Conservation (phyloP, 2,329 filamentous ascomycete species). For the Clonostachys rosea region DNA sequence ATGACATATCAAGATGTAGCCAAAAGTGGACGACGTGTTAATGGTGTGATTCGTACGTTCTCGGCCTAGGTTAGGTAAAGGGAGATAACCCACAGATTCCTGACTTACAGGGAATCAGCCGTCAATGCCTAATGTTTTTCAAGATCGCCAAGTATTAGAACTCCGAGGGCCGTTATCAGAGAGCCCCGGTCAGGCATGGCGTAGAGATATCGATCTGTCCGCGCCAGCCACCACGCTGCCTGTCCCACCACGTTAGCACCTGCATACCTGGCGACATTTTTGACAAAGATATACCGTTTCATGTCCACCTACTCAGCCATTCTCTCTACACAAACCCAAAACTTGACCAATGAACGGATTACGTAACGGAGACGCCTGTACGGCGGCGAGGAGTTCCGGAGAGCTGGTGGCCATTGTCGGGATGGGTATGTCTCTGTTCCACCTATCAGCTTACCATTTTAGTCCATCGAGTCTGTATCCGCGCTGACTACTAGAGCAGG, state of each 20-base stretch:
- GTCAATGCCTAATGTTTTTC: no score
- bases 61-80: no score
- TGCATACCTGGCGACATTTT: background rate
- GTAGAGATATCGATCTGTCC: background rate
- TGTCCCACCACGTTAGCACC: background rate
- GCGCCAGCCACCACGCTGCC: background rate
- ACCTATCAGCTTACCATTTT: background rate
- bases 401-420: conserved; percentile 1
- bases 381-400: background rate
- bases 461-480: background rate
- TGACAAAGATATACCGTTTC: background rate
- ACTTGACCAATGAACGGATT: no score
- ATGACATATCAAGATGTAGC: no score
- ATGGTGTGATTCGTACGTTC: no score
- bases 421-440: background rate
- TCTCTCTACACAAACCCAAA: background rate
- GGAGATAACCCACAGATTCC: no score
- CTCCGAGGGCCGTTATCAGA: no score
- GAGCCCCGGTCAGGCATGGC: no score
- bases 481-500: background rate
- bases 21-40: no score
- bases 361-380: no score
- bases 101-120: no score
- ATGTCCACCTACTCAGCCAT: background rate
- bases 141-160: no score